Base-by-base conservation (phyloP, 352 stramenopile species). In the Peronospora destructor region DNA sequence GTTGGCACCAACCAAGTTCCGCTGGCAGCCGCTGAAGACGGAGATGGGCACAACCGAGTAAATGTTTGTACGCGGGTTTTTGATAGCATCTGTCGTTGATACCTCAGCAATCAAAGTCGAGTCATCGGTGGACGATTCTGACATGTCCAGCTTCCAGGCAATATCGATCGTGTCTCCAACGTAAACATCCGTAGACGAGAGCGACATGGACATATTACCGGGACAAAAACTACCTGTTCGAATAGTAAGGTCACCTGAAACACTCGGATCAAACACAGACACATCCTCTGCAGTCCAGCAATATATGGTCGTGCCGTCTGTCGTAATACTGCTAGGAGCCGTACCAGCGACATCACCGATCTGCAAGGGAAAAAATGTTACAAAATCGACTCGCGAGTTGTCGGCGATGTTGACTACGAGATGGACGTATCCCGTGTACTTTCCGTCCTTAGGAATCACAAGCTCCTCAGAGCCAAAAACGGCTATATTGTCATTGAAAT, bases 331-430 rank as follows among this genome's bases (percentile, higher is more conserved):
- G 2, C 47, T 50, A 0, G 74, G 74, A 10, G 68, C 65, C 3
- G 66, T 78, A 28, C 76, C 76, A 37, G 76, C 71, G 16, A 78
- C 61, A 2, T 82, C 73, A 16, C 79, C 76, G 33, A 91, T 71
- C 38, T 88, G 79, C 19, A 87, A 73, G 5, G 77, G 75, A 55
- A 91, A 91, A 49, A 84, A 91, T 9, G 76, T 87, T 3, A 85
- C 68, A 28, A 88, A 91, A 53, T 91, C 76, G 30, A 73, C 72
- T 9, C 79, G 73, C 42, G 71, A 77, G 45, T 86, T 78, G 41
- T 66, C 76, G 1, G 59, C 71, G 12, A 88, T 69, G 55, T 77
- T 85, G 35, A 88, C 51, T 28, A 83, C 71, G 28, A 88, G 50
- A 51, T 87, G 76, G 30, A 70, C 79, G 40, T 81, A 86, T 51